phyloP scores from a whole-genome alignment of 257 asterid genomes.

The Perilla frutescens region DNA sequence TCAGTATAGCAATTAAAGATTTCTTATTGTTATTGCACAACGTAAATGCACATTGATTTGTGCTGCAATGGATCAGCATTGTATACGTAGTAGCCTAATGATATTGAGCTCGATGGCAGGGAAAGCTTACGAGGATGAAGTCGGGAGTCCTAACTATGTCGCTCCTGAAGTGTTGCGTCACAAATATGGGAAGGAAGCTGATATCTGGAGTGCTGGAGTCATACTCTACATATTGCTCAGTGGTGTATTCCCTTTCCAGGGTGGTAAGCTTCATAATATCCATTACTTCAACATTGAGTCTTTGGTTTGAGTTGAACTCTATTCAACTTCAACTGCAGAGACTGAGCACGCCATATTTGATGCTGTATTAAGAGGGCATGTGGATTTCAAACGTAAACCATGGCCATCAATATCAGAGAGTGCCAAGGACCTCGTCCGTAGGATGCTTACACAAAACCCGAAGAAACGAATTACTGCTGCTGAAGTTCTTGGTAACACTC shows the following conservation, averaged over 20 bases:
- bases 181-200: slow-evolving; percentile 76
- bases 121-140: slow-evolving; percentile 69
- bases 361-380: slow-evolving; percentile 59
- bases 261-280: slow-evolving; percentile 48
- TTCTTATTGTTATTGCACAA: no score
- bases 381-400: slow-evolving; percentile 72
- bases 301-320: slow-evolving; percentile 11
- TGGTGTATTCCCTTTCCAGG: slow-evolving; percentile 94
- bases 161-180: slow-evolving; percentile 86
- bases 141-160: slow-evolving; percentile 87
- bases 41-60: no score
- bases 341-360: slow-evolving; percentile 75
- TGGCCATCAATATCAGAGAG: slow-evolving; percentile 76
- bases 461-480: slow-evolving; percentile 74
- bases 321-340: slow-evolving; percentile 47
- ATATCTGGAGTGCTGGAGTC: slow-evolving; percentile 92
- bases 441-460: slow-evolving; percentile 72
- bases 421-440: slow-evolving; percentile 79
- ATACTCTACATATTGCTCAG: slow-evolving; percentile 81
- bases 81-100: no score
- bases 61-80: no score
- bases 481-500: slow-evolving; percentile 73
- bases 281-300: neutral
- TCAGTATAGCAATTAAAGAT: neutral
- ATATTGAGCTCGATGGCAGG: slow-evolving; percentile 40